Conservation (phyloP, 257 asterid genomes). For the Pogostemon cablin region DNA sequence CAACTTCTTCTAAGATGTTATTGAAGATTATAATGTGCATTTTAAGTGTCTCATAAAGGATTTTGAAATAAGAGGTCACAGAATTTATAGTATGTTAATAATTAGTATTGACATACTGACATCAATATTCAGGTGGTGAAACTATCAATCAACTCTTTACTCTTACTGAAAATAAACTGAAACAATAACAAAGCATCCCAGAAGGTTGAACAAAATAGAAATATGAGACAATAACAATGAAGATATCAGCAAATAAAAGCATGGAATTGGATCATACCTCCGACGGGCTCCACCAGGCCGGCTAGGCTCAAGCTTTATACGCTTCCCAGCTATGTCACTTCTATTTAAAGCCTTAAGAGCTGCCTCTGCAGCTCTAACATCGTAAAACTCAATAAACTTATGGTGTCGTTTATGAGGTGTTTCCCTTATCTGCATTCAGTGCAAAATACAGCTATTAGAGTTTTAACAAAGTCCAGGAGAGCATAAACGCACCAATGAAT, state of each 20-base stretch:
- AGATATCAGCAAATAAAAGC: constrained; percentile 20
- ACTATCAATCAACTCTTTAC: neutral
- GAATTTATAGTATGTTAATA: neutral
- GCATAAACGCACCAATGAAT: neutral
- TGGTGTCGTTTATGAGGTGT: constrained; percentile 96
- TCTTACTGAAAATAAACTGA: neutral
- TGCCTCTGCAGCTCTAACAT: constrained; percentile 95
- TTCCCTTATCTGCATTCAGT: constrained; percentile 75
- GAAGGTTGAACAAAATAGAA: constrained; percentile 2
- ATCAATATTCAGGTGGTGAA: constrained; percentile 12
- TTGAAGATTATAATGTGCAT: constrained; percentile 1
- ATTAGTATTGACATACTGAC: neutral
- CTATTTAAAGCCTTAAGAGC: constrained; percentile 96
- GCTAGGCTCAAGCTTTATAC: constrained; percentile 98
- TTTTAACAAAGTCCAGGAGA: neutral
- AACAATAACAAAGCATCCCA: constrained; percentile 1
- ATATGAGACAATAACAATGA: constrained; percentile 12
- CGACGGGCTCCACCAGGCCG: constrained; percentile 99
- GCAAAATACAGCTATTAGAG: constrained; percentile 27
- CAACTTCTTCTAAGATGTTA: constrained; percentile 9
- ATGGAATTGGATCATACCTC: constrained; percentile 50
- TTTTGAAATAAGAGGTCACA: neutral
- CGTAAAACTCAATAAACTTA: constrained; percentile 93
- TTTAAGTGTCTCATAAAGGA: neutral
- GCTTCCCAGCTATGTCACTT: constrained; percentile 96